Percentiles rank a stretch among this genome's conserved stretches.
These are phyloP conservation scores for Penicillium sp. DNA, from an alignment of 2,329 filamentous ascomycete species.

Conservation along the genomic window DNA sequence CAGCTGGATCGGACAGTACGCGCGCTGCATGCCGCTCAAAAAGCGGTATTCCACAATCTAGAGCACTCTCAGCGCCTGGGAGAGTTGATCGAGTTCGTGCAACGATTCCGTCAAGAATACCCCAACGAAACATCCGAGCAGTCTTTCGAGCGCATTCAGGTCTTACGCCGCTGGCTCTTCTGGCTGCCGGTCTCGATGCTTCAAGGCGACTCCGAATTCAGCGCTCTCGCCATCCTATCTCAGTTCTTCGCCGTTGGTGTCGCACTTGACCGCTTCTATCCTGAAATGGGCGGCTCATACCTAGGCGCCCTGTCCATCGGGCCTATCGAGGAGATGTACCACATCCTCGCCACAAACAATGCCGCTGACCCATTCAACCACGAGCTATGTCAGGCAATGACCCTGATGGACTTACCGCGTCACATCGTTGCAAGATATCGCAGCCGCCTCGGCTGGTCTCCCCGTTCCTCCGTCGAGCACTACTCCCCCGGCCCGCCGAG, in stretches of 20 bases:
- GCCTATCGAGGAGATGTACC: slow-evolving; percentile 81
- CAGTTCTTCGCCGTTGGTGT: slow-evolving; percentile 89
- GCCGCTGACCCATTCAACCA: slow-evolving; percentile 54
- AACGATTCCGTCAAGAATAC: slow-evolving; percentile 65
- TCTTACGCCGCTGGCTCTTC: slow-evolving; percentile 87
- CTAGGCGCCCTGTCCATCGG: slow-evolving; percentile 73
- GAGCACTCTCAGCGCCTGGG: slow-evolving; percentile 65
- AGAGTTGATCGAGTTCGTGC: slow-evolving; percentile 67
- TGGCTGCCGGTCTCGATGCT: slow-evolving; percentile 87
- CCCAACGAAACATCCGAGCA: slow-evolving; percentile 67
- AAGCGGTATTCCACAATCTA: slow-evolving; percentile 62
- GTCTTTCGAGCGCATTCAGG: slow-evolving; percentile 84
- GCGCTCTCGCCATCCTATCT: slow-evolving; percentile 74
- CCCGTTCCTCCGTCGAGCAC: slow-evolving; percentile 35
- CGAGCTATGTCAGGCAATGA: slow-evolving; percentile 57
- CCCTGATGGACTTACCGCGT: slow-evolving; percentile 67
- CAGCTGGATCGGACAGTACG: slow-evolving; percentile 62
- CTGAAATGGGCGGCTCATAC: slow-evolving; percentile 84
- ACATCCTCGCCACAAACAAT: slow-evolving; percentile 65
- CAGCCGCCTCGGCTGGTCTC: slow-evolving; percentile 60
- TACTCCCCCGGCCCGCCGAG: slow-evolving; percentile 36
- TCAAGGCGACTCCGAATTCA: slow-evolving; percentile 68
- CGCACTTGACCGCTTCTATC: slow-evolving; percentile 83
- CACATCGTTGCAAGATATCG: slow-evolving; percentile 65
- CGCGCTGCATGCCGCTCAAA: slow-evolving; percentile 55